These are phyloP conservation scores for Cystobasidium tubakii DNA, from an alignment of 768 basidiomycete genomes.

Conservation along the genomic window DNA sequence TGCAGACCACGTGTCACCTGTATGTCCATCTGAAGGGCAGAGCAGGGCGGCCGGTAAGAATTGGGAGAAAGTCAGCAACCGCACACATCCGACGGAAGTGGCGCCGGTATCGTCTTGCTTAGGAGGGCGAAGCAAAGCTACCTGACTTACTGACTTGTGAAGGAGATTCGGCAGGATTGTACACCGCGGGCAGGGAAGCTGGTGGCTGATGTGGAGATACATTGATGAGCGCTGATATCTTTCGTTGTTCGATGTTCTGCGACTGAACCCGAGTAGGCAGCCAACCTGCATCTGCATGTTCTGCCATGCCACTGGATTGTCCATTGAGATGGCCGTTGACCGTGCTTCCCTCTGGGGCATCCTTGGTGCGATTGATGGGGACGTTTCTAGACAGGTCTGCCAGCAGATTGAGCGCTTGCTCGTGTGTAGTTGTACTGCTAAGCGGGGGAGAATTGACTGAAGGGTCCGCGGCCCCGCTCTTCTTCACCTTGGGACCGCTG, in stretches of 20 bases:
- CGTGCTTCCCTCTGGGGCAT: background rate
- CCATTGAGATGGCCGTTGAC: background rate
- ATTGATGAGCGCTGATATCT: background rate
- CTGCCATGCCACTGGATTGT: background rate
- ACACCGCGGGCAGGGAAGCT: background rate
- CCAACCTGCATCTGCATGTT: background rate
- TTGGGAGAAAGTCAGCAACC: too few species aligned
- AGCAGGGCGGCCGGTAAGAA: too few species aligned
- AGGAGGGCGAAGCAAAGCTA: background rate
- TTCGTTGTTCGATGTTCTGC: background rate
- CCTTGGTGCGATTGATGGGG: background rate
- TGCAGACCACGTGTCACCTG: background rate
- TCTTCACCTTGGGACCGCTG: conserved; percentile 14
- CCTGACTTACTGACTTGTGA: background rate
- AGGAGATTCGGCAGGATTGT: background rate
- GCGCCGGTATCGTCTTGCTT: too few species aligned
- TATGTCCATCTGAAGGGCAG: background rate
- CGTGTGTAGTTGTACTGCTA: background rate
- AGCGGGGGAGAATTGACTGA: background rate
- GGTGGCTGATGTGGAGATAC: background rate
- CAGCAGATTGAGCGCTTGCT: background rate
- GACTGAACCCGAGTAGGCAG: background rate
- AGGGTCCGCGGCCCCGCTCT: background rate
- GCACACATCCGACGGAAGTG: too few species aligned
- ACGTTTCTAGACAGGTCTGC: conserved; percentile 2